Conservation (phyloP, 2,329 filamentous ascomycete species). For the Fusarium bulbicola region DNA sequence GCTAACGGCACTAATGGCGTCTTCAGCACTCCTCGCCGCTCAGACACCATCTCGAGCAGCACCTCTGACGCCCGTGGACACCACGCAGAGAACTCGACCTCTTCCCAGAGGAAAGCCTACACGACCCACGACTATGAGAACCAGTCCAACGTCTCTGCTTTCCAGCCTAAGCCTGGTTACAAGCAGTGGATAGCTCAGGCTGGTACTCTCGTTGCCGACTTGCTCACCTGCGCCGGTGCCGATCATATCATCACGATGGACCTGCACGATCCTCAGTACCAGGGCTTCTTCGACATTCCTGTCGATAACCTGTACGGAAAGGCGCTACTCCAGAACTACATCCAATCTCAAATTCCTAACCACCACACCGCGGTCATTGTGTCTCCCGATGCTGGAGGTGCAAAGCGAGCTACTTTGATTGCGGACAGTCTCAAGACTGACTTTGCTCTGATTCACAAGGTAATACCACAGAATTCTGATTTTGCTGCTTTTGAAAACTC, state of each 20-base stretch:
- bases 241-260: conserved; percentile 99
- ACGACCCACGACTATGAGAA: conserved; percentile 74
- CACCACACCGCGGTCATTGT: conserved; percentile 91
- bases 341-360: conserved; percentile 83
- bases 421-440: conserved; percentile 93
- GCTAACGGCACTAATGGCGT: conserved; percentile 39
- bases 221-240: conserved; percentile 93
- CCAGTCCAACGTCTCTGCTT: conserved; percentile 62
- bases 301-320: conserved; percentile 97
- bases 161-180: conserved; percentile 89
- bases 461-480: conserved; percentile 41
- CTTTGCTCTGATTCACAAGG: conserved; percentile 98
- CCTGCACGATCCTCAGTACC: conserved; percentile 94
- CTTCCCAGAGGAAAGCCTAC: conserved; percentile 58
- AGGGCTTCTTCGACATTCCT: conserved; percentile 98
- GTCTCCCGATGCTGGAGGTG: conserved; percentile 94
- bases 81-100: conserved; percentile 50
- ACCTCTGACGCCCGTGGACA: conserved; percentile 50
- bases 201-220: conserved; percentile 91
- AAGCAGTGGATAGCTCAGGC: conserved; percentile 99
- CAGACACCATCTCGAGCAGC: conserved; percentile 48
- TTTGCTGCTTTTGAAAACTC: conserved; percentile 47
- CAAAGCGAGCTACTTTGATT: conserved; percentile 94
- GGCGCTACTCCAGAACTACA: conserved; percentile 75
- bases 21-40: conserved; percentile 46